phyloP scores from a whole-genome alignment of 805 yeast species.

The Yamadazyma phyllophila region DNA sequence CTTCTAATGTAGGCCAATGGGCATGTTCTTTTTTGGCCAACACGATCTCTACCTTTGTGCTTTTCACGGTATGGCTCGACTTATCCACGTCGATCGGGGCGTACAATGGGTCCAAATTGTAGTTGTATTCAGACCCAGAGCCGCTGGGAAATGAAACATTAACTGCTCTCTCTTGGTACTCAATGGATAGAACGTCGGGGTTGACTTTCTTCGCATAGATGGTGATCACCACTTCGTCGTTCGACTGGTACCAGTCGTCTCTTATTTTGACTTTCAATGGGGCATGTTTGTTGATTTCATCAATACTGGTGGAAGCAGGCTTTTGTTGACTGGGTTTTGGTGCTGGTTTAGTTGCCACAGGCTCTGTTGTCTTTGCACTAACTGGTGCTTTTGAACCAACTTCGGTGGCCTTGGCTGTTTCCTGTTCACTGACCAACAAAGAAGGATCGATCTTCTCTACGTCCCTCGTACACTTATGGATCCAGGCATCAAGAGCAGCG shows the following conservation, averaged over 20 bases:
- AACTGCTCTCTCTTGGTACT: conserved; percentile 36
- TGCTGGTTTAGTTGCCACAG: background rate
- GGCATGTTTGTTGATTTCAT: conserved; percentile 37
- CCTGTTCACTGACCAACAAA: background rate
- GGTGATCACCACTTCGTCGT: conserved; percentile 56
- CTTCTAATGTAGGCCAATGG: conserved; percentile 59
- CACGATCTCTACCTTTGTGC: conserved; percentile 74
- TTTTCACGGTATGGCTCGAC: conserved; percentile 51
- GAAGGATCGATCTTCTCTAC: background rate
- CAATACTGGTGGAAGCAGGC: conserved; percentile 24
- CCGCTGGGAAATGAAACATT: conserved; percentile 47
- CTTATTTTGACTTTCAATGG: conserved; percentile 37
- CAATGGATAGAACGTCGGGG: conserved; percentile 42
- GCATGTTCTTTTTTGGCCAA: conserved; percentile 44
- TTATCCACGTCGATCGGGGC: conserved; percentile 47
- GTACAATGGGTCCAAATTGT: conserved; percentile 52
- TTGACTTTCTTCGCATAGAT: conserved; percentile 70
- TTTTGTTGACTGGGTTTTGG: background rate
- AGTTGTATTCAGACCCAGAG: conserved; percentile 55
- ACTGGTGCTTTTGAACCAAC: background rate
- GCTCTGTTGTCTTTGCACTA: background rate
- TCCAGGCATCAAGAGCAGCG: conserved; percentile 49
- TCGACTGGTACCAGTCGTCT: conserved; percentile 62
- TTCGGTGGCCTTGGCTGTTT: background rate
- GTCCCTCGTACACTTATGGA: conserved; percentile 34